phyloP scores from a whole-genome alignment of 768 basidiomycete species.

The Collybiopsis confluens region DNA sequence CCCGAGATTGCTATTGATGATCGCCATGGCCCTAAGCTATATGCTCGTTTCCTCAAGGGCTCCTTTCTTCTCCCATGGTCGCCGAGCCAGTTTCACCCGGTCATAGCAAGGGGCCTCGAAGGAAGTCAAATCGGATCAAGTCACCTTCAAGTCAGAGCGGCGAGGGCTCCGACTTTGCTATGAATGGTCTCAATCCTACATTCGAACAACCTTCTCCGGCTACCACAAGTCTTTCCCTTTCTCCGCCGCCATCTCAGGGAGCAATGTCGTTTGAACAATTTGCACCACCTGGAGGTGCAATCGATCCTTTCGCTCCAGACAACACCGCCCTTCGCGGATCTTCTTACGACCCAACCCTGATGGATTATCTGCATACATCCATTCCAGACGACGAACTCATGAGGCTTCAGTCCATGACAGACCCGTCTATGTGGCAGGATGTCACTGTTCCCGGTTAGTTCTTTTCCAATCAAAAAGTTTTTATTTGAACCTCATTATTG shows the following conservation, averaged over 20 bases:
- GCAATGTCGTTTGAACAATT: slow-evolving; percentile 45
- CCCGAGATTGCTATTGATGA: slow-evolving; percentile 76
- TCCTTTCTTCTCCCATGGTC: slow-evolving; percentile 60
- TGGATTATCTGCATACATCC: slow-evolving; percentile 10
- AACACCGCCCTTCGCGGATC: background rate
- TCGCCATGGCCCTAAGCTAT: slow-evolving; percentile 75
- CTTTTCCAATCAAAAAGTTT: background rate
- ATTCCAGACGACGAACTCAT: slow-evolving; percentile 45
- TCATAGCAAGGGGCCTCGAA: slow-evolving; percentile 5
- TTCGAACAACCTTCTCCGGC: slow-evolving; percentile 34
- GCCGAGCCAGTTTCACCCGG: slow-evolving; percentile 15
- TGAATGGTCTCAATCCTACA: background rate
- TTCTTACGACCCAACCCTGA: background rate
- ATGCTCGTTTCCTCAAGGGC: slow-evolving; percentile 73
- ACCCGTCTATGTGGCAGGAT: slow-evolving; percentile 52
- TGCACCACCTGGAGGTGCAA: slow-evolving; percentile 33
- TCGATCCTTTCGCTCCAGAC: slow-evolving; percentile 35
- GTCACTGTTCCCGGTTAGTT: slow-evolving; percentile 49
- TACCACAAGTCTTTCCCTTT: slow-evolving; percentile 35
- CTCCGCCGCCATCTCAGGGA: slow-evolving; percentile 40
- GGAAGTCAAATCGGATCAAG: slow-evolving; percentile 10
- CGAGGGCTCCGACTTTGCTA: slow-evolving; percentile 11
- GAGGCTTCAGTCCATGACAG: slow-evolving; percentile 55
- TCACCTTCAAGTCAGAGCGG: slow-evolving; percentile 15
- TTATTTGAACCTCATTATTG: background rate